Base-by-base conservation (phyloP, 148 eudicot species). In the Cornus kousa region DNA sequence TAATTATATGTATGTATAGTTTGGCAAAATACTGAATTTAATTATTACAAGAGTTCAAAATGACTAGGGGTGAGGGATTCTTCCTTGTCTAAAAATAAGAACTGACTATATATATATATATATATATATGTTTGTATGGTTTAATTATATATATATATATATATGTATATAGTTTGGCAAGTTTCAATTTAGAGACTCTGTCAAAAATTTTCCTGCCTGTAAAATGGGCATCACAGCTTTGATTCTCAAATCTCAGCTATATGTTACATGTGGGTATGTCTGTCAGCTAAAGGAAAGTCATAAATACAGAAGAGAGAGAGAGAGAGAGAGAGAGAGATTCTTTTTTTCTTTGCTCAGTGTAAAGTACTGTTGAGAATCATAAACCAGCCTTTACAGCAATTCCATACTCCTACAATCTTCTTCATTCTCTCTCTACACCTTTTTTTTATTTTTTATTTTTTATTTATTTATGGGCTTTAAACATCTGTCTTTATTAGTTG, bases 301-400 rank as follows among this genome's bases (percentile, higher is more conserved):
- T 43, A 43, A 43, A 9, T 0, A 43, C 2, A 2, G 1, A 0
- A 9, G 12, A 40, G 71, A 71, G 73, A 77, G 64, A 67, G 46
- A 69, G 23, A 37, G 24, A 31, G n/a, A 57, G 22, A 31, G 67
- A 74, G 76, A 57, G 43, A 74, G 55, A 23, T 65, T 68, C 68
- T 32, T 53, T 81, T 48, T 69, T 23, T 32, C 19, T 57, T 37
- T 76, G 7, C 80, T 46, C 66, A 72, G 43, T 64, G 72, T 78
- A 39, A 75, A 35, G 73, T 79, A 77, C 67, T 80, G 78, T 81
- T 28, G 28, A 28, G 28, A 28, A 28, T 81, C 79, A 74, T 39
- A 79, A 10, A 53, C 23, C 79, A 80, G 57, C 74, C 78, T 86
- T 80, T 83, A 69, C 84, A 86, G 82, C 82, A 43, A 78, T 76